Evolutionary conservation across 768 basidiomycete genomes (phyloP).

Genomic region (Asterophora lycoperdoides): DNA sequence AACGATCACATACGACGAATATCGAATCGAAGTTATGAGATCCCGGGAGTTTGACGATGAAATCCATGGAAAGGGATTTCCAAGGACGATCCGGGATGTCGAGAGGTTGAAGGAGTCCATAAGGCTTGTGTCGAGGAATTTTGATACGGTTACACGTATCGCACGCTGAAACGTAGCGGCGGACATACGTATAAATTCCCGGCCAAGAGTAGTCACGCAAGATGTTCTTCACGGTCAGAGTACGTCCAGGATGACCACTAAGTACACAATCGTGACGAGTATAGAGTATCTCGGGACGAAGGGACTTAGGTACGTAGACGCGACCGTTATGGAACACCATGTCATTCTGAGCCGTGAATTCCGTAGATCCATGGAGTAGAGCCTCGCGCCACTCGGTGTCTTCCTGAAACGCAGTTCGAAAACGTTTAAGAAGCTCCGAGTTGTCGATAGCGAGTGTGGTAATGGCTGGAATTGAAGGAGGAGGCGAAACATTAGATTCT

Average conservation of each 20-base stretch:
- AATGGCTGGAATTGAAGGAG: too few relatives aligned
- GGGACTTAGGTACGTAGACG: conserved; percentile 16
- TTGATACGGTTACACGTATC: conserved; percentile 21
- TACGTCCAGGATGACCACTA: conserved; percentile 39
- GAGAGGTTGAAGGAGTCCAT: conserved; percentile 29
- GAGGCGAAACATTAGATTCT: too few relatives aligned
- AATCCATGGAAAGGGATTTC: conserved; percentile 37
- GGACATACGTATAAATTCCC: conserved; percentile 19
- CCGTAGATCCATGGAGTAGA: too few relatives aligned
- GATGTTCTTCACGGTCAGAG: conserved; percentile 28
- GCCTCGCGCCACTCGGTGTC: too few relatives aligned
- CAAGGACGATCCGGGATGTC: conserved; percentile 31
- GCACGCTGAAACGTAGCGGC: conserved; percentile 31
- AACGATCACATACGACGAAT: conserved; percentile 32
- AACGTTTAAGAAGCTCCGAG: too few relatives aligned
- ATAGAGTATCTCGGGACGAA: conserved; percentile 8
- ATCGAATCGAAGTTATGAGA: conserved; percentile 35
- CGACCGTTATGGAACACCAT: conserved; percentile 22
- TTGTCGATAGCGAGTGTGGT: too few relatives aligned
- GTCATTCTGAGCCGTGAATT: conserved; percentile 16
- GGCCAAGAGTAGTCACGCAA: conserved; percentile 39
- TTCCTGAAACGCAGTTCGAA: too few relatives aligned
- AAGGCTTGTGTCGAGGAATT: not conserved
- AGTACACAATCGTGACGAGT: conserved; percentile 32
- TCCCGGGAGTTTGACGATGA: conserved; percentile 36